These are phyloP conservation scores for Monosporascus sp. DNA, from an alignment of 2,329 filamentous ascomycete genomes.

Conservation along the genomic window DNA sequence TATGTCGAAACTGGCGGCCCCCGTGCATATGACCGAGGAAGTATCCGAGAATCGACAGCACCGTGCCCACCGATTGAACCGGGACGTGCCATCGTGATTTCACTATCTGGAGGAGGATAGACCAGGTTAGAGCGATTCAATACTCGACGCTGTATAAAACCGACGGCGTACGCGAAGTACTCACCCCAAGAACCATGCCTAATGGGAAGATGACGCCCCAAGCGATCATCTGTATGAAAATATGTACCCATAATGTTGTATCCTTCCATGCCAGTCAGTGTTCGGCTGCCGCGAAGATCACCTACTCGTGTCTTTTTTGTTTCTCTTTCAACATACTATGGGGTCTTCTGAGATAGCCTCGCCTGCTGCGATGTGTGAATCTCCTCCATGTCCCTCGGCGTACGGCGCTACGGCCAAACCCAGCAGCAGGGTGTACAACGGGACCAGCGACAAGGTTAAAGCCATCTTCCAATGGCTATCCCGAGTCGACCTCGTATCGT, in stretches of 20 bases:
- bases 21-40: conserved; percentile 88
- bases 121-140: neutral
- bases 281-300: conserved; percentile 6
- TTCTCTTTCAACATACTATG: conserved; percentile 46
- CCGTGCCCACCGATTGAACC: conserved; percentile 68
- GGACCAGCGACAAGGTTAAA: conserved; percentile 6
- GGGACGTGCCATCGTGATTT: conserved; percentile 94
- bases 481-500: neutral
- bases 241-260: conserved; percentile 86
- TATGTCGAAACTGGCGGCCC: conserved; percentile 72
- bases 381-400: conserved; percentile 41
- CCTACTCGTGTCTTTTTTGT: neutral
- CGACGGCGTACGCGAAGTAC: conserved; percentile 24
- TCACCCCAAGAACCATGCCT: conserved; percentile 90
- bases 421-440: conserved; percentile 13
- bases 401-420: conserved; percentile 18
- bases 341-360: conserved; percentile 66
- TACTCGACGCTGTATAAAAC: neutral
- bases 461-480: conserved; percentile 8
- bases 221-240: conserved; percentile 77
- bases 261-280: conserved; percentile 51
- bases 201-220: conserved; percentile 91
- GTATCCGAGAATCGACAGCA: conserved; percentile 76
- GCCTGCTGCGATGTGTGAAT: conserved; percentile 60
- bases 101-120: conserved; percentile 56